Conservation (phyloP, 768 basidiomycete genomes). For the Lactarius psammicola region DNA sequence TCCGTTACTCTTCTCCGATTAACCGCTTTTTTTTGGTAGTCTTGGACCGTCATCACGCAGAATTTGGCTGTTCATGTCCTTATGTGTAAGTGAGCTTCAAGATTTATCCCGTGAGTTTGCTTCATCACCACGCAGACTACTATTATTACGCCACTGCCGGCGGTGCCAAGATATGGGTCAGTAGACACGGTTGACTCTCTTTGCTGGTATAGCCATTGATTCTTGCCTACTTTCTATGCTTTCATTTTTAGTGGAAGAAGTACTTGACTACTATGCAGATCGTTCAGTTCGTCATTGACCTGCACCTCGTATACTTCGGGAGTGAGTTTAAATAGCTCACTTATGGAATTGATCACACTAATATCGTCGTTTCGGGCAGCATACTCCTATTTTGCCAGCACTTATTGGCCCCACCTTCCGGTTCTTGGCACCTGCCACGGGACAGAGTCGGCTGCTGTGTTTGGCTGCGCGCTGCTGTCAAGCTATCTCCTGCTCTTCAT, state of each 20-base stretch:
- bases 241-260: conserved; percentile 84
- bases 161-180: conserved; percentile 94
- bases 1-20: neutral
- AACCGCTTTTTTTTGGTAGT: conserved; percentile 47
- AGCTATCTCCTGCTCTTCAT: conserved; percentile 94
- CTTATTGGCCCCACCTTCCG: conserved; percentile 60
- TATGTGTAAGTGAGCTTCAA: conserved; percentile 72
- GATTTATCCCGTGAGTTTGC: neutral
- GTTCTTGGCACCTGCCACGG: conserved; percentile 81
- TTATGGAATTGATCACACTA: neutral
- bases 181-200: conserved; percentile 26
- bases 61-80: conserved; percentile 94
- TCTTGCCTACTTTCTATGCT: neutral
- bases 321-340: conserved; percentile 54
- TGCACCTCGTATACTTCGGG: conserved; percentile 90
- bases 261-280: conserved; percentile 98
- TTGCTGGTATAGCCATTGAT: neutral
- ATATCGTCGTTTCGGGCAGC: conserved; percentile 38
- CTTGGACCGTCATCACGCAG: conserved; percentile 92
- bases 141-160: conserved; percentile 99
- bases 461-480: conserved; percentile 86
- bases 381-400: conserved; percentile 77
- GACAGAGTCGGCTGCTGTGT: conserved; percentile 80
- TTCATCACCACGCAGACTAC: conserved; percentile 62
- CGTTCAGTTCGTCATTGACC: conserved; percentile 90